Percentiles rank a stretch among this genome's conserved stretches.
Conservation (phyloP, 352 stramenopile species). For the Phytopythium helicoides region DNA sequence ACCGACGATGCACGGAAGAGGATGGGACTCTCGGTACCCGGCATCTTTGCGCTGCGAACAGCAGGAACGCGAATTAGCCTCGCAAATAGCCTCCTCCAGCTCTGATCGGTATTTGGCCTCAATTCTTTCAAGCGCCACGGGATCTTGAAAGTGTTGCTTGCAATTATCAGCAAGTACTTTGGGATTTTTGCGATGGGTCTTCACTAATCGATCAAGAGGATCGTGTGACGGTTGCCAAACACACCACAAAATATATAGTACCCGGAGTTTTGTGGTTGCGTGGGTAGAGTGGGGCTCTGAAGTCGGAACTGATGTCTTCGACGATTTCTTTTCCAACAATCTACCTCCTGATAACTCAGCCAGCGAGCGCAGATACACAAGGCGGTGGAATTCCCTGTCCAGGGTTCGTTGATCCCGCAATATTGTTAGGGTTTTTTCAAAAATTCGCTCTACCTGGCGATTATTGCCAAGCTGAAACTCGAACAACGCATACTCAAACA, state of each 20-base stretch:
- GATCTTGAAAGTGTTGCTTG: slow-evolving; percentile 10
- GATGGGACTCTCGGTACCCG: neutral
- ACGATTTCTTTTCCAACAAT: neutral
- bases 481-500: slow-evolving; percentile 54
- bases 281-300: neutral
- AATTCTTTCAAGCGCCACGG: neutral
- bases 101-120: slow-evolving; percentile 1
- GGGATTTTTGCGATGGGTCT: slow-evolving; percentile 26
- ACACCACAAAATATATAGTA: slow-evolving; percentile 37
- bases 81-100: slow-evolving; percentile 1
- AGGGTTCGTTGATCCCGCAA: slow-evolving; percentile 5
- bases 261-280: slow-evolving; percentile 12
- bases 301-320: neutral
- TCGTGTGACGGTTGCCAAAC: slow-evolving; percentile 27
- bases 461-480: slow-evolving; percentile 44
- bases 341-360: slow-evolving; percentile 13
- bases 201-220: slow-evolving; percentile 34
- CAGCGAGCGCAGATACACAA: slow-evolving; percentile 49
- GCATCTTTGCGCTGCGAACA: neutral
- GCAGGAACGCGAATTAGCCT: neutral
- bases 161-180: slow-evolving; percentile 8
- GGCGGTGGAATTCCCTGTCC: slow-evolving; percentile 36
- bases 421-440: slow-evolving; percentile 47
- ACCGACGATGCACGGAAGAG: slow-evolving; percentile 10
- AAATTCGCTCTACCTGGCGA: slow-evolving; percentile 48